phyloP scores from a whole-genome alignment of 2,329 filamentous ascomycete species.

The Colletotrichum musae region DNA sequence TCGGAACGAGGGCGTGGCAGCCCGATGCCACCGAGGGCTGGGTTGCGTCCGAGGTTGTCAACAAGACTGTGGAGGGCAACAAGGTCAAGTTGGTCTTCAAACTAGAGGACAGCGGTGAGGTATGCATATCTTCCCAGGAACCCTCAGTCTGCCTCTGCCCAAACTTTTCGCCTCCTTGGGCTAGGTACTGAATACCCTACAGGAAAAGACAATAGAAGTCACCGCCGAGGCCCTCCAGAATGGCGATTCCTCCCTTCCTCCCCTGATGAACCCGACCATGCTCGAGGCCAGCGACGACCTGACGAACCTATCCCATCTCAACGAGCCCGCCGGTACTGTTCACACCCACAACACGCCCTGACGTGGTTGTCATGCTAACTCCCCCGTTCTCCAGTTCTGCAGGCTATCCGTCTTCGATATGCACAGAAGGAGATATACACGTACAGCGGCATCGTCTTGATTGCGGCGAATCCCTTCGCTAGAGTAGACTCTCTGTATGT shows the following conservation, averaged over 20 bases:
- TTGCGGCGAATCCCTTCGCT: constrained; percentile 98
- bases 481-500: constrained; percentile 98
- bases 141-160: neutral
- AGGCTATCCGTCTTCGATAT: constrained; percentile 97
- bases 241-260: constrained; percentile 84
- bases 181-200: constrained; percentile 42
- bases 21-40: constrained; percentile 96
- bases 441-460: constrained; percentile 98
- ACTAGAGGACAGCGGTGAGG: constrained; percentile 89
- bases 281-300: constrained; percentile 98
- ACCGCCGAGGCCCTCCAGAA: constrained; percentile 82
- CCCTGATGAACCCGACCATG: constrained; percentile 97
- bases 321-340: constrained; percentile 90
- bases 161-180: neutral
- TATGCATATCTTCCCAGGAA: constrained; percentile 54
- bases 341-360: neutral
- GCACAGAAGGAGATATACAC: constrained; percentile 99
- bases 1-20: constrained; percentile 98
- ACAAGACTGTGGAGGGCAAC: constrained; percentile 86
- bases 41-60: constrained; percentile 94
- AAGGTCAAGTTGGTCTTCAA: constrained; percentile 91
- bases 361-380: constrained; percentile 18
- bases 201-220: constrained; percentile 87
- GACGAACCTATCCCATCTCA: constrained; percentile 96
- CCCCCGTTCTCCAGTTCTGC: constrained; percentile 76